Base-by-base conservation (phyloP, 768 basidiomycete species). In the Leucocoprinus birnbaumii region DNA sequence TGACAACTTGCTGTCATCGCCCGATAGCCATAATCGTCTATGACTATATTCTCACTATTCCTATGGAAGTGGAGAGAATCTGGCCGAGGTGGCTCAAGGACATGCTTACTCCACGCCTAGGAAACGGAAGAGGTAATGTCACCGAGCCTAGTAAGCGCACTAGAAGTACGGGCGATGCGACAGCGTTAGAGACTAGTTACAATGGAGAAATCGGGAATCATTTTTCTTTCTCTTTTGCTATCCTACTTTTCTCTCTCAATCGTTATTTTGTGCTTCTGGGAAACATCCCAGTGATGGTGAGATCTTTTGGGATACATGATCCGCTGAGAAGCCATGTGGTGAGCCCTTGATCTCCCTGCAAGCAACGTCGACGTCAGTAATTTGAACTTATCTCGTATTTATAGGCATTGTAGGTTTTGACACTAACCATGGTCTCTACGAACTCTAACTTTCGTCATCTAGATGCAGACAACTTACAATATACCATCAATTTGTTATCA, bases 11-110 rank as follows among this genome's bases (percentile, higher is more conserved):
- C 31, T 31, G 11, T 31, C 31, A 11, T 11, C 6, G 31, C 42
- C n/a, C n/a, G n/a, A n/a, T n/a, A 76, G 74, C 69, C 3, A 64
- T 76, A 40, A 66, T 75, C n/a, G 61, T 73, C 14, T 76, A 78
- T 47, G 82, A 83, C 47, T 80, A 77, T 56, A 35, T 69, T 38
- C 63, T 80, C 37, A 83, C 82, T 0, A 58, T 83, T 3, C 45
- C 58, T 0, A 49, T 56, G 25, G 82, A 83, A 56, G 66, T 78
- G 6, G 68, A 72, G 19, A 63, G 70, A 13, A 77, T 75, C 63
- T 83, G 82, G 81, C 51, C 51, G 6, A 14, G 14, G 16, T 45
- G 42, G 42, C 13, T 45, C 8, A 53, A 27, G n/a, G 22, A 18
- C n/a, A n/a, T n/a, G 10, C 22, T 53, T n/a, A n/a, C 31, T 13